A percentile compares a stretch with the other conserved stretches of the same genome.
Conservation (phyloP, 2,329 filamentous ascomycete genomes). For the Fusarium virguliforme region DNA sequence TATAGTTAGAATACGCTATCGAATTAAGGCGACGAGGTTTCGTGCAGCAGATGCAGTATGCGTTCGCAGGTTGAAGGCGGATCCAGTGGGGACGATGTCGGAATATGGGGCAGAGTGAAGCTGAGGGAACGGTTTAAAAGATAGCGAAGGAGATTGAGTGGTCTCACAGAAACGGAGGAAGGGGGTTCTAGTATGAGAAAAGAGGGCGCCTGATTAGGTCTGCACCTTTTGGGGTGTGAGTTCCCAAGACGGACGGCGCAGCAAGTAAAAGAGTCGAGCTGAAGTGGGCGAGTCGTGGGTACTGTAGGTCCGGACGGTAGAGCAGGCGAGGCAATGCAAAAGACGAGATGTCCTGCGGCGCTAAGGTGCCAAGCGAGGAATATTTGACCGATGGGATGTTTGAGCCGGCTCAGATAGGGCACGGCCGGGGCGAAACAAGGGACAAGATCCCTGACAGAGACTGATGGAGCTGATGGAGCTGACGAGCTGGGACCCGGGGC, state of each 20-base stretch:
- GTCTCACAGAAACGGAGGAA: slow-evolving; percentile 20
- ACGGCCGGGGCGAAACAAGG: slow-evolving; percentile 50
- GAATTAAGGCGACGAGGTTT: slow-evolving; percentile 27
- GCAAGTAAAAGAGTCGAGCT: slow-evolving; percentile 26
- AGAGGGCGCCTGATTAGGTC: slow-evolving; percentile 15
- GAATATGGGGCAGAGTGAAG: slow-evolving; percentile 51
- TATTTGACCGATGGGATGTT: slow-evolving; percentile 52
- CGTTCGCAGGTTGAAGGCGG: slow-evolving; percentile 38
- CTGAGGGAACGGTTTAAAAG: slow-evolving; percentile 24
- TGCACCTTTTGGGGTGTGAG: slow-evolving; percentile 30
- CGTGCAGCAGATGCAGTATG: slow-evolving; percentile 25
- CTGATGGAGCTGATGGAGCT: slow-evolving; percentile 44
- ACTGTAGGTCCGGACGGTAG: slow-evolving; percentile 5
- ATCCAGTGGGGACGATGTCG: slow-evolving; percentile 47
- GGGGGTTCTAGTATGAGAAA: slow-evolving; percentile 21
- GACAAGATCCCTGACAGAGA: slow-evolving; percentile 48
- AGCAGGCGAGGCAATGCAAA: slow-evolving; percentile 26
- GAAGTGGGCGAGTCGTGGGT: slow-evolving; percentile 18
- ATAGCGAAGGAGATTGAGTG: slow-evolving; percentile 16
- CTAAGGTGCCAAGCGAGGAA: slow-evolving; percentile 49
- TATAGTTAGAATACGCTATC: slow-evolving; percentile 24
- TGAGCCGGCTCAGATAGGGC: slow-evolving; percentile 48
- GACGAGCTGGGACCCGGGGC: slow-evolving; percentile 36
- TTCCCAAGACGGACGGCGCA: slow-evolving; percentile 21
- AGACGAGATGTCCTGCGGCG: slow-evolving; percentile 40